Evolutionary conservation across 192 early-diverging fungal species (phyloP).

Genomic region (Coemansia sp.): DNA sequence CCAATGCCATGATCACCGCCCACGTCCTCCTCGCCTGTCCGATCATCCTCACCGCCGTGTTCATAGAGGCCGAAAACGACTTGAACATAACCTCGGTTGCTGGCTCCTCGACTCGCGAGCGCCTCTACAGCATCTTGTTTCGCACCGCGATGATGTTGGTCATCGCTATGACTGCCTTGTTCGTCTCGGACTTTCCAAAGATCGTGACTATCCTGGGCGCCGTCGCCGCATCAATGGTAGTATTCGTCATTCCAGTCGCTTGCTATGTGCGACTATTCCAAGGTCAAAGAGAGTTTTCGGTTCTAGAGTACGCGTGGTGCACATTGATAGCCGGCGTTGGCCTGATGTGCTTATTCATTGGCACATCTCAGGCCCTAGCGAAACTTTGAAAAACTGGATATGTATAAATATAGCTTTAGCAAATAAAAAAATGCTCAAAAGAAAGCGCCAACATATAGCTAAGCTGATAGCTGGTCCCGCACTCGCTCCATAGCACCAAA

Average conservation of each 20-base stretch:
- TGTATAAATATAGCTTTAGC: not conserved
- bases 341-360: conserved; percentile 44
- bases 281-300: conserved; percentile 22
- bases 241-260: conserved; percentile 81
- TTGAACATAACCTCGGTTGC: conserved; percentile 57
- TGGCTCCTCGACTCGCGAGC: conserved; percentile 37
- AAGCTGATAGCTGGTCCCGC: conserved; percentile 4
- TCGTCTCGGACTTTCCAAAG: conserved; percentile 79
- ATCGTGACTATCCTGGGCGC: conserved; percentile 84
- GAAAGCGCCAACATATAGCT: not conserved
- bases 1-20: conserved; percentile 73
- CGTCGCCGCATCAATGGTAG: conserved; percentile 70
- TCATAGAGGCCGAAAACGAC: conserved; percentile 71
- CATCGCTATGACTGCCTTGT: conserved; percentile 62
- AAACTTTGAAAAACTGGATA: conserved; percentile 12
- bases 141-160: conserved; percentile 61
- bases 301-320: conserved; percentile 45
- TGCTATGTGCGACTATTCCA: conserved; percentile 70
- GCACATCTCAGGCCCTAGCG: conserved; percentile 40
- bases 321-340: conserved; percentile 36
- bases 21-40: conserved; percentile 85
- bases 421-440: not conserved
- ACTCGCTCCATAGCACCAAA: conserved; percentile 8
- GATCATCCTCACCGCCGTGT: conserved; percentile 73
- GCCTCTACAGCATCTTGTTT: conserved; percentile 55